These are phyloP conservation scores for Capronia epimyces DNA, from an alignment of 2,329 filamentous ascomycete species.

Conservation along the genomic window DNA sequence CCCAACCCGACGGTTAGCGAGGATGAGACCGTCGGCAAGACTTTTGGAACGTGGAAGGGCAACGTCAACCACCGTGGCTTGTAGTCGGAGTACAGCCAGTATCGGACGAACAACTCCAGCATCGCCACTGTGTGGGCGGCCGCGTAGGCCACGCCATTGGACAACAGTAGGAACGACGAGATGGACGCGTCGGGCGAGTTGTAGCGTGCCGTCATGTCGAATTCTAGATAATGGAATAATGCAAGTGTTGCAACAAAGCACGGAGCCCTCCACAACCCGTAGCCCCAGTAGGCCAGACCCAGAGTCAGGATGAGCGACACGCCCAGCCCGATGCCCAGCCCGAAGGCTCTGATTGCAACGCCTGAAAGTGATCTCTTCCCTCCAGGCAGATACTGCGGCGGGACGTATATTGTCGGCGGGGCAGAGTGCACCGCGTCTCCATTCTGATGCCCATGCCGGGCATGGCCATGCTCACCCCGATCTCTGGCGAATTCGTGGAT, in stretches of 20 bases:
- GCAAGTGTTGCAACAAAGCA: conserved; percentile 57
- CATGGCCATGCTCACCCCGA: conserved; percentile 2
- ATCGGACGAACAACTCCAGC: conserved; percentile 57
- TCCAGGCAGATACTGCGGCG: conserved; percentile 23
- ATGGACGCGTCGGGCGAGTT: conserved; percentile 70
- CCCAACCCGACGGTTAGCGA: conserved; percentile 46
- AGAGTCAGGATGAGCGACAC: conserved; percentile 32
- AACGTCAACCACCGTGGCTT: conserved; percentile 15
- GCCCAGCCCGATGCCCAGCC: conserved; percentile 41
- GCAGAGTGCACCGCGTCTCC: conserved; percentile 1
- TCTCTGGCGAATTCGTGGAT: conserved; percentile 23
- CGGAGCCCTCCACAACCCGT: conserved; percentile 51
- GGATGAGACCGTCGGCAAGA: conserved; percentile 33
- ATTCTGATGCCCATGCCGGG: conserved; percentile 5
- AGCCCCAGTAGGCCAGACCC: conserved; percentile 26
- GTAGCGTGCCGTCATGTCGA: conserved; percentile 78
- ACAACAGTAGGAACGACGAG: conserved; percentile 73
- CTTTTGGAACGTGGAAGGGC: conserved; percentile 25
- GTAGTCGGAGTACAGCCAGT: conserved; percentile 19
- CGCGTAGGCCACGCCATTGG: conserved; percentile 79
- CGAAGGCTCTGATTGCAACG: conserved; percentile 43
- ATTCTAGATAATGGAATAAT: conserved; percentile 93
- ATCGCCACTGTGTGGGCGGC: conserved; percentile 73
- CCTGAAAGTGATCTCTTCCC: conserved; percentile 42
- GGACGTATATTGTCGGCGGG: conserved; percentile 16